A percentile compares a stretch with the other conserved stretches of the same genome.
Conservation (phyloP, 2,329 filamentous ascomycete species). For the Sporothrix brasiliensis region DNA sequence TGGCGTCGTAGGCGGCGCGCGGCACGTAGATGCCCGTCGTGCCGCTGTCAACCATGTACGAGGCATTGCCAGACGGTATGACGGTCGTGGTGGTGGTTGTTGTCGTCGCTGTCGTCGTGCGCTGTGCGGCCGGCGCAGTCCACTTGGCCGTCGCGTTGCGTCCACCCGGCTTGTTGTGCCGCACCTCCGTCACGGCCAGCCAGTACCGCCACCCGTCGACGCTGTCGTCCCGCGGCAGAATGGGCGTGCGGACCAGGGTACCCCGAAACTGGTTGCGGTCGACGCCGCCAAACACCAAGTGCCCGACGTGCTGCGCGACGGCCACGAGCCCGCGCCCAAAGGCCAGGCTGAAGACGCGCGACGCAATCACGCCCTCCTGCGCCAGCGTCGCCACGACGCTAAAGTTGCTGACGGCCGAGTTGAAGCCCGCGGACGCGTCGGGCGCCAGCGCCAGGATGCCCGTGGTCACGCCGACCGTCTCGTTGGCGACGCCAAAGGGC, state of each 20-base stretch:
- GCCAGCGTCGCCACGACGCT: constrained; percentile 23
- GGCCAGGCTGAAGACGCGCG: constrained; percentile 28
- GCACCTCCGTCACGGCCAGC: constrained; percentile 17
- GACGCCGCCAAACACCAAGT: constrained; percentile 28
- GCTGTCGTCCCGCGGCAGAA: constrained; percentile 10
- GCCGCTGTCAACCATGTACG: constrained; percentile 28
- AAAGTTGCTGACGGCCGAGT: constrained; percentile 22
- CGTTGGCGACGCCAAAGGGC: constrained; percentile 29
- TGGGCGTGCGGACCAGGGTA: constrained; percentile 2
- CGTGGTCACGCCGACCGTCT: constrained; percentile 24
- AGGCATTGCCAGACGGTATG: not conserved
- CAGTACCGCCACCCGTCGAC: constrained; percentile 31
- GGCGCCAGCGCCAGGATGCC: constrained; percentile 29
- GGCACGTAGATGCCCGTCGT: constrained; percentile 27
- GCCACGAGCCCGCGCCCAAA: constrained; percentile 11
- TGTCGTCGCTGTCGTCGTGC: not conserved
- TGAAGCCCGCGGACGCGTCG: constrained; percentile 26
- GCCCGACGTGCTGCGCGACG: not conserved
- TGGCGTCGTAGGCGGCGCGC: constrained; percentile 6
- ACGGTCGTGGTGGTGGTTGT: not conserved
- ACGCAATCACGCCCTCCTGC: not conserved
- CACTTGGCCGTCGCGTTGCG: not conserved
- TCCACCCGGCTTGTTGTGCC: constrained; percentile 11
- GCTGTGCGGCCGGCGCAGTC: not conserved
- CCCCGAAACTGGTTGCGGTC: constrained; percentile 27